Base-by-base conservation (phyloP, 805 yeast genomes). In the Yarrowia sp. region DNA sequence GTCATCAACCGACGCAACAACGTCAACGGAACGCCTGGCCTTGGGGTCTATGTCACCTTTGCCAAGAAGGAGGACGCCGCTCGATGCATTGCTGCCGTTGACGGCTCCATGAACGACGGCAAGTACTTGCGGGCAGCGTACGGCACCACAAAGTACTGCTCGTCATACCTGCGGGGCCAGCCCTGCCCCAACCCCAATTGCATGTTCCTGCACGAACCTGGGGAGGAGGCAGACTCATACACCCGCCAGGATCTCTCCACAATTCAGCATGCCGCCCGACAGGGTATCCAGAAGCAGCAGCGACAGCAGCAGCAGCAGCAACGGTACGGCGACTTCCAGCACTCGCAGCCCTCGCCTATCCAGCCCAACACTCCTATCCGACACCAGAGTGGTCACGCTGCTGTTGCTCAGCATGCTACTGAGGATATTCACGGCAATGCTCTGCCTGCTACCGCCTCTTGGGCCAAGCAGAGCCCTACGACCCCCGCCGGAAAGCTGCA, bases 161-260 rank as follows among this genome's bases (percentile, higher is more conserved):
- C 97, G n/a, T 88, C 96, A 3, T 95, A 95, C 74, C 79, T 95
- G 68, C 83, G 98, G 70, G 98, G 97, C 41, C 96, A 90, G 74
- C 88, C 95, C 9, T 95, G 99, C 78, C 99, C 97, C 66, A 95
- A 95, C 77, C 98, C 98, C 68, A 91, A 92, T 73, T 95, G 99
- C 82, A 95, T 95, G 99, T 95, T 95, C 73, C 81, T 95, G 72
- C 99, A 95, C 75, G 99, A 95, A 77, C 99, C 99, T 7, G 99
- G 99, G 66, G 99, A 95, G 79, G 99, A 95, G 76, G 98, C 98
- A 1, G 99, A 95, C 72, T 89, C 96, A 10, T 93, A 90, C 77
- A 90, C 96, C 32, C 86, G 97, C 64, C 92, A 90, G 73, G 96
- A 90, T 72, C 80, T 90, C 71, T 86, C 92, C 5, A 89, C 95